Base-by-base conservation (phyloP, 306 rosid genomes). In the Chamaecrista fasciculata region DNA sequence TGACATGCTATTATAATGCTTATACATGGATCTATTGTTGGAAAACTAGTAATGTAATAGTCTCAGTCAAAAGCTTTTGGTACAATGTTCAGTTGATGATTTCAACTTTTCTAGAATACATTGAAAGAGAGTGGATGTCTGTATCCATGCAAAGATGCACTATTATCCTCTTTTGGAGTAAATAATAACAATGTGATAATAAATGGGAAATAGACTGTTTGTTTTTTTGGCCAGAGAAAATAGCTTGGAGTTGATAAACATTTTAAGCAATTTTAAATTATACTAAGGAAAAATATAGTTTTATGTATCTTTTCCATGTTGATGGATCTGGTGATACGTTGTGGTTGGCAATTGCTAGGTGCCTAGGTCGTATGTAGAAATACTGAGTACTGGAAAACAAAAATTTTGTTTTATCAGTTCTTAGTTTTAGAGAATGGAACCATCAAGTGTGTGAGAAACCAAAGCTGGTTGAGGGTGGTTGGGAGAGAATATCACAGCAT, bases 91-190 rank as follows among this genome's bases (percentile, higher is more conserved):
- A 9, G 59, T 48, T 57, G 62, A 26, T 12, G 12, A 67, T 26
- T 57, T 73, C 37, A 18, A 43, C 50, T 65, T 65, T 53, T 25
- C 21, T 6, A 65, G 20, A 53, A 15, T 14, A 18, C 19, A 20
- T 43, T 50, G 19, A 26, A 9, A 18, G 36, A 16, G 58, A n/a
- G 9, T 19, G 71, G 18, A 42, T 73, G 16, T 73, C 66, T 62
- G 65, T 25, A 19, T 64, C 67, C 58, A 11, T 65, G 37, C 48
- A 19, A 65, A 40, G 18, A 55, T 60, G 42, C 18, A 20, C 14
- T 12, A 6, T 21, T 42, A 62, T 8, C 48, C 21, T 40, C 19
- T 14, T 40, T 21, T 8, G 34, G 51, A 40, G 4, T 24, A 24
- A 6, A 23, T 7, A 59, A 34, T 16, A n/a, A 26, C 8, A 14